Evolutionary conservation across 2,329 filamentous ascomycete species (phyloP), one percentile per base, ranked within the genome.

Genomic region (Alternaria sp.): DNA sequence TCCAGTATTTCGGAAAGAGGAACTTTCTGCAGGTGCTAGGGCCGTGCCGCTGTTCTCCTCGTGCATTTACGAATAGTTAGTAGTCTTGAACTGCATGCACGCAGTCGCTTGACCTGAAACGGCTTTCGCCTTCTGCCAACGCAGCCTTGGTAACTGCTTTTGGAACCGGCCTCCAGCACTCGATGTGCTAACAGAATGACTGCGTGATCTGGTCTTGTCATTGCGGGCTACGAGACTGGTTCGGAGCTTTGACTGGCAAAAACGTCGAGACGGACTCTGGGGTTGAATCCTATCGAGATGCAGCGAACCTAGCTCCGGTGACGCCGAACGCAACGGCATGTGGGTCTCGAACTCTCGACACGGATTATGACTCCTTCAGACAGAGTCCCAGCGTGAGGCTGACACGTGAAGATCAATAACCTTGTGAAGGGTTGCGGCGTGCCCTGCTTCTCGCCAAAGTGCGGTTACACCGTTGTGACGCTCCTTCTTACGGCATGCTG

Each of bases 1-100:
- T 65, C 61, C 67, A 64, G 59, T 61, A 61, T 56, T 50, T 63
- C 57, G 67, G 68, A 70, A 67, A 67, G 58, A 60, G 62, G 53
- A 58, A 52, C 49, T 62, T 58, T 47, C 59, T 71, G 69, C 61
- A 70, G 50, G 57, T 62, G 57, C 65, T 53, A 59, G 70, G 67
- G 40, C 61, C 57, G 21, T 67, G 61, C 67, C 62, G 66, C 62
- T 45, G 45, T 57, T 40, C 51, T 55, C 43, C 50, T 54, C 43
- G 56, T 63, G 52, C 50, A 23, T 58, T 57, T 43, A 30, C 45
- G 51, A 61, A 65, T 47, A 55, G 47, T 40, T 40, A 40, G 30
- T 45, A 59, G 23, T 21, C 44, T 57, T 15, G 40, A 63, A 66
- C 61, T 58, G 59, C 57, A 66, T 54, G 64, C 63, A 54, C 56